Conservation (phyloP, 1,284 basidiomycete species). For the Tranzscheliella williamsii region DNA sequence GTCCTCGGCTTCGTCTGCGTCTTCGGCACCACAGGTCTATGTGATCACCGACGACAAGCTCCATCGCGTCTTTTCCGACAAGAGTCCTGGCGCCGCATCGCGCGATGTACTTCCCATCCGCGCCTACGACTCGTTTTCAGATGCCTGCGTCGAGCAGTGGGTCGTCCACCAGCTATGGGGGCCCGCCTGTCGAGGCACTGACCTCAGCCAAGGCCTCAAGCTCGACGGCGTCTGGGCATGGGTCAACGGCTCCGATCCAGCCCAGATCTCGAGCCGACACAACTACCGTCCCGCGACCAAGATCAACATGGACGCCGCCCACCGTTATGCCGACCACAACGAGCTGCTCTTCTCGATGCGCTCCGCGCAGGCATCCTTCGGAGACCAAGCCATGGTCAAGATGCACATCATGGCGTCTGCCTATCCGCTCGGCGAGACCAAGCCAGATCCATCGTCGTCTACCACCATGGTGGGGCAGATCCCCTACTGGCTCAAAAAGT, state of each 20-base stretch:
- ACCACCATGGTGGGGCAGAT: slow-evolving; percentile 1
- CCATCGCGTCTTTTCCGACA: slow-evolving; percentile 14
- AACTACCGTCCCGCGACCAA: slow-evolving; percentile 10
- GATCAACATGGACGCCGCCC: slow-evolving; percentile 26
- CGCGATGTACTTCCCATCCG: slow-evolving; percentile 9
- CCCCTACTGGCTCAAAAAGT: slow-evolving; percentile 1
- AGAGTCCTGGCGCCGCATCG: slow-evolving; percentile 8
- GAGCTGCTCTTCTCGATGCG: slow-evolving; percentile 40
- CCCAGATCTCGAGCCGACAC: slow-evolving; percentile 23
- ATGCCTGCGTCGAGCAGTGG: slow-evolving; percentile 27
- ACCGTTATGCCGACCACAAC: slow-evolving; percentile 38
- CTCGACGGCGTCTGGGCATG: slow-evolving; percentile 34
- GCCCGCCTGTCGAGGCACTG: slow-evolving; percentile 6
- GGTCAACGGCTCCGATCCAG: slow-evolving; percentile 34
- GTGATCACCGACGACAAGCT: background rate
- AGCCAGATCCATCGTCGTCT: no score
- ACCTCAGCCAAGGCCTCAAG: slow-evolving; percentile 15
- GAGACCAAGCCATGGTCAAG: slow-evolving; percentile 7
- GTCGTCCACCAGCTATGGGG: slow-evolving; percentile 23
- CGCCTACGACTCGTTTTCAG: slow-evolving; percentile 27
- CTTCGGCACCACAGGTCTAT: background rate
- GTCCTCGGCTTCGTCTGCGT: background rate
- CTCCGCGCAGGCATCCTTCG: slow-evolving; percentile 8
- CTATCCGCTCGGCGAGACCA: slow-evolving; percentile 12
- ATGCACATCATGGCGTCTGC: slow-evolving; percentile 39